Base-by-base conservation (phyloP, 805 yeast genomes). In the Wickerhamiella hasegawae region DNA sequence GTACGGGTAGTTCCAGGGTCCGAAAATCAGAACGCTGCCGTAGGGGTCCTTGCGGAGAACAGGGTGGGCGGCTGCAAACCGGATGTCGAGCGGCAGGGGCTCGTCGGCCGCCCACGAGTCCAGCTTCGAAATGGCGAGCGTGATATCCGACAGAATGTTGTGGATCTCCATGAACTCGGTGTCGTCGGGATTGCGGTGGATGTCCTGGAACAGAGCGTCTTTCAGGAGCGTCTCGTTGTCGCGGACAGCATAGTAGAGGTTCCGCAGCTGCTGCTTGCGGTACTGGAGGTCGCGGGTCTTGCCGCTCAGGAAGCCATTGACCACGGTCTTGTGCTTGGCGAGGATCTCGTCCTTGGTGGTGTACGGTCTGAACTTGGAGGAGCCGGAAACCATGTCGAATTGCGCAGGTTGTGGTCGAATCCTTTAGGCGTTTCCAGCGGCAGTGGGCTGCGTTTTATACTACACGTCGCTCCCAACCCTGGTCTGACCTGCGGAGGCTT, bases 1-100 rank as follows among this genome's bases (percentile, higher is more conserved):
- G 30, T 79, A 53, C 1, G 97, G 94, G 52, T 73, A 83, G 57
- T 82, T 82, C 68, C 77, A 82, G 0, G 94, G 87, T 3, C 77
- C 60, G 33, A 85, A 72, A 33, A 87, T 63, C 40, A 84, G 64
- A 3, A 77, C 77, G 2, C 69, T 66, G 4, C 96, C 97, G 32
- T 47, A 46, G 11, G 66, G 66, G 28, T 48, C 49, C 39, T 45
- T 49, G 33, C 46, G 40, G 22, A 47, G 31, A 20, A 33, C 34
- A 8, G 42, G 39, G 22, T 32, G 21, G 20, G 39, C 37, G n/a
- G 38, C 26, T n/a, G 42, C 37, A 19, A 29, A 33, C 16, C 51
- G 46, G 29, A 54, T 32, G 25, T 49, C 51, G 17, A 38, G 21
- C 12, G 52, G 35, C 16, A 46, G 38, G n/a, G 26, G 16, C 38